Evolutionary conservation across 345 rosid genomes (phyloP).

Genomic region (Lepidium aucheri): DNA sequence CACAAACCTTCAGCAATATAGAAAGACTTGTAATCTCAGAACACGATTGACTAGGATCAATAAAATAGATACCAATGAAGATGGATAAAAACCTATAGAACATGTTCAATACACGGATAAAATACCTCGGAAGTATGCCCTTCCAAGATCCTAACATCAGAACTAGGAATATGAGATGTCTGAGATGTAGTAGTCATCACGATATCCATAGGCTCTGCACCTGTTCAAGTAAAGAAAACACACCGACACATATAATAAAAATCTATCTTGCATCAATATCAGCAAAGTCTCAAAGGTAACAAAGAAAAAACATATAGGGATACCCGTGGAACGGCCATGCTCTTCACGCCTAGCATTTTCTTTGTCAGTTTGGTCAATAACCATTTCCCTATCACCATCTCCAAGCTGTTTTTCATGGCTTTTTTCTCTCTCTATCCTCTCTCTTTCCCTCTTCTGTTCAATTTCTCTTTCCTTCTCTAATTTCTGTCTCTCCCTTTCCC

Average conservation of each 20-base stretch:
- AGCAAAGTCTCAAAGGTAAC: neutral
- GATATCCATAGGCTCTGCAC: constrained; percentile 79
- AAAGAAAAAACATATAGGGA: neutral
- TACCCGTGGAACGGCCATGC: constrained; percentile 54
- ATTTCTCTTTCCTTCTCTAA: constrained; percentile 16
- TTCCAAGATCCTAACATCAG: constrained; percentile 92
- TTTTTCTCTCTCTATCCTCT: constrained; percentile 52
- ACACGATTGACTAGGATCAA: neutral
- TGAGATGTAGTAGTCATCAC: constrained; percentile 41
- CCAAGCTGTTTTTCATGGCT: constrained; percentile 56
- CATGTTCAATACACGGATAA: neutral
- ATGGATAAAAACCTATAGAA: neutral
- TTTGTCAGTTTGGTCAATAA: constrained; percentile 46
- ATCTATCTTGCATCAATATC: neutral
- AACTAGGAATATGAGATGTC: constrained; percentile 60
- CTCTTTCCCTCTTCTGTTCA: constrained; percentile 35
- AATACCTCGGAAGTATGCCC: constrained; percentile 98
- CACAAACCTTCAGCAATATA: constrained; percentile 60
- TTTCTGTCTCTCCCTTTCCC: constrained; percentile 56
- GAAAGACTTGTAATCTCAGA: neutral
- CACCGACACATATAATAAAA: neutral
- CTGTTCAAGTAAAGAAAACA: constrained; percentile 18
- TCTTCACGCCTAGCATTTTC: constrained; percentile 39
- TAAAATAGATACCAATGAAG: neutral
- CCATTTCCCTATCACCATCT: constrained; percentile 46